These are phyloP conservation scores for Diacronema lutheri DNA, from an alignment of 78 protist species.

Conservation along the genomic window DNA sequence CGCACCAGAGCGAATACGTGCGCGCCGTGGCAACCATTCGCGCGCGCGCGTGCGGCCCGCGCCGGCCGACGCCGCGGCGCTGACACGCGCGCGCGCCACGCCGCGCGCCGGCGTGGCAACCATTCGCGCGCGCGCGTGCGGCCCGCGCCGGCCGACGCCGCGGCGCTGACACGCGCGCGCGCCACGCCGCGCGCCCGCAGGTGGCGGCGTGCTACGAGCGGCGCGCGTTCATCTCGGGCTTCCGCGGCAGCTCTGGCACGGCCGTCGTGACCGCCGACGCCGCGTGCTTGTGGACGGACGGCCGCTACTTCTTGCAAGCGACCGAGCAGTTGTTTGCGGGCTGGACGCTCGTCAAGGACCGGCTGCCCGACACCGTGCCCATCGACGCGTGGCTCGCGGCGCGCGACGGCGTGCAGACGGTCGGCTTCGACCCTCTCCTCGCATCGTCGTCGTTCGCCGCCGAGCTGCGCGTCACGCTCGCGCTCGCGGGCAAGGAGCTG, in stretches of 20 bases:
- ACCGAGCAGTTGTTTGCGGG: not conserved
- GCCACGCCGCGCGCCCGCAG: too few species aligned
- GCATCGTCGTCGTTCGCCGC: not conserved
- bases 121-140: too few species aligned
- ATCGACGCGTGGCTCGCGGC: not conserved
- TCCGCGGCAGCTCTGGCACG: slow-evolving; percentile 85
- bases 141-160: too few species aligned
- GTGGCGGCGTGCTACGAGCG: too few species aligned
- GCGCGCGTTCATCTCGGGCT: slow-evolving; percentile 71
- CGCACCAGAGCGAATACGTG: slow-evolving; percentile 63
- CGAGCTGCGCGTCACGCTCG: not conserved
- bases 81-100: too few species aligned
- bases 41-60: too few species aligned
- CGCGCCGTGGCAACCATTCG: too few species aligned
- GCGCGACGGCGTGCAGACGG: not conserved
- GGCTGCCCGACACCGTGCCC: too few species aligned
- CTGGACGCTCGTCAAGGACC: slow-evolving; percentile 15
- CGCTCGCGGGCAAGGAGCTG: not conserved
- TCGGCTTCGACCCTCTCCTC: not conserved
- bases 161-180: too few species aligned
- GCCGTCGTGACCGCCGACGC: slow-evolving; percentile 62
- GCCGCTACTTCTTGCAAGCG: slow-evolving; percentile 55
- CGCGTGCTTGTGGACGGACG: slow-evolving; percentile 92
- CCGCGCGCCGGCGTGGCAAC: too few species aligned
- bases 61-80: too few species aligned